phyloP scores from a whole-genome alignment of 768 basidiomycete genomes.

The Naganishia onofrii region DNA sequence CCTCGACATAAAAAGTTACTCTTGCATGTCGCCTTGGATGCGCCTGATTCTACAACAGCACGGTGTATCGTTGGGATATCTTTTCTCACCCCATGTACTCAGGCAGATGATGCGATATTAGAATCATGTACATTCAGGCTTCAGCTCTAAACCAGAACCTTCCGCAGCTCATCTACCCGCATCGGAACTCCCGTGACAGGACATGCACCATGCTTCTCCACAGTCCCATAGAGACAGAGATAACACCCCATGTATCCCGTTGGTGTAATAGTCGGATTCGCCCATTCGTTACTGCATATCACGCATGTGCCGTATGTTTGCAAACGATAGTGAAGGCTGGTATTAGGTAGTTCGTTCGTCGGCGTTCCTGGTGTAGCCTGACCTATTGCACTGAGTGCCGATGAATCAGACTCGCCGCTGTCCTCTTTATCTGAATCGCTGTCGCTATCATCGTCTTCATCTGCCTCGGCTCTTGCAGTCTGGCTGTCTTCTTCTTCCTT shows the following conservation, averaged over 20 bases:
- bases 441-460: constrained; percentile 8
- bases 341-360: constrained; percentile 57
- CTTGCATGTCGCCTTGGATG: too few relatives aligned
- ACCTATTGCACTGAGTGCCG: constrained; percentile 2
- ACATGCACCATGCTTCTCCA: constrained; percentile 73
- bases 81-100: too few relatives aligned
- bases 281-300: constrained; percentile 67
- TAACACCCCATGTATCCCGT: constrained; percentile 96
- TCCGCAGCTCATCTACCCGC: constrained; percentile 76
- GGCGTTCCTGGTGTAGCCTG: constrained; percentile 22
- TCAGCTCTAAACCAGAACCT: constrained; percentile 59
- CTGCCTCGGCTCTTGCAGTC: background rate
- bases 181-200: constrained; percentile 71
- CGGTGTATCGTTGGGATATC: too few relatives aligned
- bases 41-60: too few relatives aligned
- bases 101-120: background rate
- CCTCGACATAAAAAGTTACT: too few relatives aligned
- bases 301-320: constrained; percentile 80
- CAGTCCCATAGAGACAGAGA: constrained; percentile 78
- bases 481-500: background rate
- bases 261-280: constrained; percentile 84
- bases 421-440: constrained; percentile 13
- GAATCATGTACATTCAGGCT: background rate
- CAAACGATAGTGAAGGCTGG: constrained; percentile 52
- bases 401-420: constrained; percentile 5